These are phyloP conservation scores for Myxozyma mucilagina DNA, from an alignment of 805 yeast genomes.

Conservation along the genomic window DNA sequence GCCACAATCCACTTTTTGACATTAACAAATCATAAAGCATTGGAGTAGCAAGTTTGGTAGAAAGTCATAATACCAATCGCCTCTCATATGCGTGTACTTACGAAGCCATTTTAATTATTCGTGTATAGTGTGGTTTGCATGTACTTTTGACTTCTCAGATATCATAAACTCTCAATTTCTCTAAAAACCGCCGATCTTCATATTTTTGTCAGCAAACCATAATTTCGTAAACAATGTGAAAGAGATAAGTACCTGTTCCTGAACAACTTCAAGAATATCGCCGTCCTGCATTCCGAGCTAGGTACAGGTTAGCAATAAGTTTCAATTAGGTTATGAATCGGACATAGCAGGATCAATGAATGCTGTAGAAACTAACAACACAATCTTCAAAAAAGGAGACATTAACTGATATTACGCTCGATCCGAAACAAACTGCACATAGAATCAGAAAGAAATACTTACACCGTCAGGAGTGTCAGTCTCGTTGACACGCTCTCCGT, in stretches of 20 bases:
- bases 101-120: too few relatives aligned
- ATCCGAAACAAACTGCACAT: too few relatives aligned
- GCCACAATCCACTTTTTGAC: too few relatives aligned
- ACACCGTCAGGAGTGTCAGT: conserved; percentile 86
- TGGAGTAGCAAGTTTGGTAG: too few relatives aligned
- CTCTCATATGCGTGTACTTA: too few relatives aligned
- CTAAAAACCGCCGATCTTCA: not conserved
- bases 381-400: not conserved
- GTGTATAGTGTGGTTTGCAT: too few relatives aligned
- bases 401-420: not conserved
- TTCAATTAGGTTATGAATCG: not conserved
- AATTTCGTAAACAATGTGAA: not conserved
- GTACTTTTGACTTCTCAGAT: too few relatives aligned
- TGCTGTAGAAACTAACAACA: not conserved
- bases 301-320: conserved; percentile 13
- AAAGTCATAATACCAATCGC: too few relatives aligned
- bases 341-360: not conserved
- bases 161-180: too few relatives aligned
- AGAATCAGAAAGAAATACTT: conserved; percentile 25
- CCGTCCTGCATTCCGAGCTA: conserved; percentile 87
- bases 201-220: not conserved
- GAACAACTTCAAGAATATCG: conserved; percentile 94
- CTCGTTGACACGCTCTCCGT: conserved; percentile 85
- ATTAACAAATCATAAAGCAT: too few relatives aligned
- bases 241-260: conserved; percentile 66